Conservation (phyloP, 1,284 basidiomycete species). For the Mrakiaceae sp. region DNA sequence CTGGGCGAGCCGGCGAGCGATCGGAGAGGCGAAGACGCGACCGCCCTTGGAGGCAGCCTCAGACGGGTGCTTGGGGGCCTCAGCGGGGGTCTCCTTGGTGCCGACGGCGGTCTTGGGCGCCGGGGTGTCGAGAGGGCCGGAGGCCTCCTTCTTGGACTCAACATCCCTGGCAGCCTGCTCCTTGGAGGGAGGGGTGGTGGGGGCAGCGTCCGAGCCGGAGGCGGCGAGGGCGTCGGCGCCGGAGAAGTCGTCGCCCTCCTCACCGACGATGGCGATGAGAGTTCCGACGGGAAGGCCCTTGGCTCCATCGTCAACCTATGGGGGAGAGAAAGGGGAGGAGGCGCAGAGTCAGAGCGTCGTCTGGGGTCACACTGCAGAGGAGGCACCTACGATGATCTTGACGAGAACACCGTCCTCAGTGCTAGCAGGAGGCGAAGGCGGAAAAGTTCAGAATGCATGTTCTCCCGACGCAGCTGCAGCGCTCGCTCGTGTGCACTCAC, state of each 20-base stretch:
- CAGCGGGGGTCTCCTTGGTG: slow-evolving; percentile 39
- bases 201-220: slow-evolving; percentile 35
- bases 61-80: slow-evolving; percentile 27
- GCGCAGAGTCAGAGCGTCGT: slow-evolving; percentile 6
- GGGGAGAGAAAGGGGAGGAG: not conserved
- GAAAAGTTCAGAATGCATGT: not conserved
- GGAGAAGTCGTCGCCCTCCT: slow-evolving; percentile 87
- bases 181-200: slow-evolving; percentile 33
- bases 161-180: slow-evolving; percentile 29
- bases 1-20: slow-evolving; percentile 92
- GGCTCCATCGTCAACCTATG: slow-evolving; percentile 63
- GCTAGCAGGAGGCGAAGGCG: slow-evolving; percentile 36
- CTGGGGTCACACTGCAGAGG: not conserved
- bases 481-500: not conserved
- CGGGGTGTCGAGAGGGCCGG: slow-evolving; percentile 27
- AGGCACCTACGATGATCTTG: slow-evolving; percentile 53
- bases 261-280: slow-evolving; percentile 78
- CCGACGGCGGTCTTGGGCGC: slow-evolving; percentile 42
- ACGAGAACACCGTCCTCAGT: slow-evolving; percentile 82
- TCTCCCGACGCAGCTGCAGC: no score
- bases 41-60: slow-evolving; percentile 30
- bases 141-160: slow-evolving; percentile 27
- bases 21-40: slow-evolving; percentile 84
- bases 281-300: slow-evolving; percentile 79
- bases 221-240: slow-evolving; percentile 66